Percentiles rank a stretch among this genome's conserved stretches.
Conservation (phyloP, 352 stramenopile species). For the Phytophthora foliorum region DNA sequence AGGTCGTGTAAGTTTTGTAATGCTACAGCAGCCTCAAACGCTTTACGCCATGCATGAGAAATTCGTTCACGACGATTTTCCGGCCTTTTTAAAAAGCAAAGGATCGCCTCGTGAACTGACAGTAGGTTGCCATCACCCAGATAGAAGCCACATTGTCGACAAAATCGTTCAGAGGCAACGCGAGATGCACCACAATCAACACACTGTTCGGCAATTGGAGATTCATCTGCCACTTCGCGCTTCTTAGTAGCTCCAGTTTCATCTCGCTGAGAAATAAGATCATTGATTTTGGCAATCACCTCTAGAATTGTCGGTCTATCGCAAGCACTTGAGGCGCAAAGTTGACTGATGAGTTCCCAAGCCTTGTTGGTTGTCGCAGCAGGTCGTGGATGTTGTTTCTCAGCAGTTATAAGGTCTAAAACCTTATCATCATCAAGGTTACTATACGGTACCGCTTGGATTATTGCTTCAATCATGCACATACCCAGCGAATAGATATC, state of each 20-base stretch:
- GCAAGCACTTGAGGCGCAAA: neutral
- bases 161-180: neutral
- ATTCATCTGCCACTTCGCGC: neutral
- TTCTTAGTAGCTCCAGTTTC: neutral
- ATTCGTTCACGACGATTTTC: neutral
- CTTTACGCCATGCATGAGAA: neutral
- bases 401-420: neutral
- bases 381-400: neutral
- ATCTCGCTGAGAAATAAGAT: neutral
- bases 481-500: conserved; percentile 47
- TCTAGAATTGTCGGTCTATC: neutral
- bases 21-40: neutral
- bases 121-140: neutral
- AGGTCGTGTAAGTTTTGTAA: neutral
- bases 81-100: neutral
- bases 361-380: neutral
- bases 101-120: neutral
- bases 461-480: conserved; percentile 42
- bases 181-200: neutral
- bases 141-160: neutral
- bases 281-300: neutral
- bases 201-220: neutral
- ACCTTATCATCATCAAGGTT: conserved; percentile 7
- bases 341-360: neutral
- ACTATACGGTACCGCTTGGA: conserved; percentile 21